Conservation (phyloP, 2,329 filamentous ascomycete species). For the Scedosporium aurantiacum region DNA sequence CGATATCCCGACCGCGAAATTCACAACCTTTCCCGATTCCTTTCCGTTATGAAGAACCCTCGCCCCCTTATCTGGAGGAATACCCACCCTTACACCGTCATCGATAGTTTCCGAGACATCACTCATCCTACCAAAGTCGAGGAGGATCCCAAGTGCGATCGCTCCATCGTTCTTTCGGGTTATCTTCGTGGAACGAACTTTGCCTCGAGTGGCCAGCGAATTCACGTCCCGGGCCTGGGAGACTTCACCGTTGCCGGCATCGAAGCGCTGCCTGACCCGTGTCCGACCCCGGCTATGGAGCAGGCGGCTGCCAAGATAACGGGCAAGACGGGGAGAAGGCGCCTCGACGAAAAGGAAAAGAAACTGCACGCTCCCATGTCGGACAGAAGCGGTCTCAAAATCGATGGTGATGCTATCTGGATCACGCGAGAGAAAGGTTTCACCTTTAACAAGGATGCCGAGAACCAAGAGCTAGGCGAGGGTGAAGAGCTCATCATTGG, state of each 20-base stretch:
- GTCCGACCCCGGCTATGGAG: constrained; percentile 85
- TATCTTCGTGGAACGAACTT: constrained; percentile 95
- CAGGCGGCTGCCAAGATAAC: constrained; percentile 74
- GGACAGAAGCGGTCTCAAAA: constrained; percentile 87
- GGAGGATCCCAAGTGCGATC: constrained; percentile 77
- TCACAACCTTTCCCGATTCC: constrained; percentile 86
- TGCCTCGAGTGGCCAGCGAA: constrained; percentile 67
- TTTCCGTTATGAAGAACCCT: constrained; percentile 98
- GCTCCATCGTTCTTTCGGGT: constrained; percentile 81
- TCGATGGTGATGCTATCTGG: constrained; percentile 95
- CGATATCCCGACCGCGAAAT: constrained; percentile 94
- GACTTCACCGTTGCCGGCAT: constrained; percentile 77
- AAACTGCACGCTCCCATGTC: constrained; percentile 96
- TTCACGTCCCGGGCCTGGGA: constrained; percentile 87
- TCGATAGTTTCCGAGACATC: constrained; percentile 90
- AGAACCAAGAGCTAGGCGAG: constrained; percentile 69
- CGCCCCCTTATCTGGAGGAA: constrained; percentile 95
- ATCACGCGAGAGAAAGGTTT: constrained; percentile 61
- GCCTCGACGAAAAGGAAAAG: constrained; percentile 94
- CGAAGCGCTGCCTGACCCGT: constrained; percentile 84
- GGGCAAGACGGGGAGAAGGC: constrained; percentile 68
- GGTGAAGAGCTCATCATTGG: constrained; percentile 92
- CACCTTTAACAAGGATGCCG: constrained; percentile 60
- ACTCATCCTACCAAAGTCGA: constrained; percentile 90
- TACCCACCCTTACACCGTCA: constrained; percentile 84